phyloP scores from a whole-genome alignment of 768 basidiomycete species.

The Suillus placidus region DNA sequence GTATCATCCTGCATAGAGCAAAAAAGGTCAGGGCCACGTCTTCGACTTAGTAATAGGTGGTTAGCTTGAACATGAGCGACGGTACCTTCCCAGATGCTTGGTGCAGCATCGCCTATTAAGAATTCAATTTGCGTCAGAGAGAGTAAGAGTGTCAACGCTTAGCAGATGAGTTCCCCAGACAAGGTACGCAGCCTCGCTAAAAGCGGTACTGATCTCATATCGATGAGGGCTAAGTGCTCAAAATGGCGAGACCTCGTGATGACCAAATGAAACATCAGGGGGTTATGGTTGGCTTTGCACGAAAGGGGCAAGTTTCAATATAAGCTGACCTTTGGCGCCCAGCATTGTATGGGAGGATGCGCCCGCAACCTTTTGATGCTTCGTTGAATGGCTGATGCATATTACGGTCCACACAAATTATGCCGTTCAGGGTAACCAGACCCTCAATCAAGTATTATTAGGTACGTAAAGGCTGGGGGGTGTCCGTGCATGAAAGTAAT shows the following conservation, averaged over 20 bases:
- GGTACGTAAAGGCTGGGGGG: constrained; percentile 10
- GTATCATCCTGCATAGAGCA: background rate
- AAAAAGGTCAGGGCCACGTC: background rate
- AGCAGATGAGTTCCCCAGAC: background rate
- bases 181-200: background rate
- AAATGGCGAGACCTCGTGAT: background rate
- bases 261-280: constrained; percentile 3
- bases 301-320: background rate
- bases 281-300: background rate
- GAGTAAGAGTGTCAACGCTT: background rate
- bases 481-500: constrained; percentile 37
- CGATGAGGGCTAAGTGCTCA: constrained; percentile 5
- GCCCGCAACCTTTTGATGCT: background rate
- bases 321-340: constrained; percentile 1
- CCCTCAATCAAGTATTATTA: constrained; percentile 7
- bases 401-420: background rate
- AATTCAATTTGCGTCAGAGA: background rate
- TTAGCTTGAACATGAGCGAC: background rate
- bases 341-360: background rate
- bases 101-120: background rate
- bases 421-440: constrained; percentile 6
- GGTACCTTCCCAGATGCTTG: background rate
- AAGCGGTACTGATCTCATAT: constrained; percentile 3
- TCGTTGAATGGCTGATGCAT: background rate
- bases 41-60: background rate